Base-by-base conservation (phyloP, 345 rosid species). In the Eutrema japonicum region DNA sequence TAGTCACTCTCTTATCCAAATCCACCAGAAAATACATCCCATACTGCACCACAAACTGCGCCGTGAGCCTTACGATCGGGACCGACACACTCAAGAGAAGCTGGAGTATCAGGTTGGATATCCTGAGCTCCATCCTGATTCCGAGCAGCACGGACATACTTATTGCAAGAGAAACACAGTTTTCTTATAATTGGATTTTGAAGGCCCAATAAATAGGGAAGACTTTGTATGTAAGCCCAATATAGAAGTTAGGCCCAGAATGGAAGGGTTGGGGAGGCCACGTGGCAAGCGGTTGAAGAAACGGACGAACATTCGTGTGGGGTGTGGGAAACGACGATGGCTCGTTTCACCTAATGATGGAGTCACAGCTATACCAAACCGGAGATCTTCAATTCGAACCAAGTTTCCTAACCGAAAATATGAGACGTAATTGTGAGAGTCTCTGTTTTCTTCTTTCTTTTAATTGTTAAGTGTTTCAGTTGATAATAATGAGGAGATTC, bases 251-350 rank as follows among this genome's bases (percentile, higher is more conserved):
- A 69, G 22, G 71, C 53, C 75, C 33, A 56, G 5, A 1, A 68
- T 3, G 37, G 38, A 6, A 5, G 1, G 22, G 22, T 22, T 9
- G 14, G 7, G 33, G 46, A 47, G 22, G 47, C 6, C 67, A 76
- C 75, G 55, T 70, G 71, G 76, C 35, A n/a, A 62, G 5, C 8
- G 9, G 29, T 14, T 26, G 71, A 40, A 41, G 72, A 77, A 71
- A 77, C 12, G 56, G 72, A 71, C 76, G 80, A 77, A 58, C 72
- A 71, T 56, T 57, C 80, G 76, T 77, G 80, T 77, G 80, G 53
- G 70, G 56, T 64, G 43, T 38, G 38, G 62, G 33, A 76, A 77
- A 77, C 72, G 72, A 77, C 55, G 80, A 63, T 55, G 76, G 66
- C 70, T 76, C 66, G 46, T 47, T 56, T 41, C 76, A 77, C 71